Evolutionary conservation across 2,329 filamentous ascomycete species (phyloP).

Genomic region (Fragosphaeria purpurea): DNA sequence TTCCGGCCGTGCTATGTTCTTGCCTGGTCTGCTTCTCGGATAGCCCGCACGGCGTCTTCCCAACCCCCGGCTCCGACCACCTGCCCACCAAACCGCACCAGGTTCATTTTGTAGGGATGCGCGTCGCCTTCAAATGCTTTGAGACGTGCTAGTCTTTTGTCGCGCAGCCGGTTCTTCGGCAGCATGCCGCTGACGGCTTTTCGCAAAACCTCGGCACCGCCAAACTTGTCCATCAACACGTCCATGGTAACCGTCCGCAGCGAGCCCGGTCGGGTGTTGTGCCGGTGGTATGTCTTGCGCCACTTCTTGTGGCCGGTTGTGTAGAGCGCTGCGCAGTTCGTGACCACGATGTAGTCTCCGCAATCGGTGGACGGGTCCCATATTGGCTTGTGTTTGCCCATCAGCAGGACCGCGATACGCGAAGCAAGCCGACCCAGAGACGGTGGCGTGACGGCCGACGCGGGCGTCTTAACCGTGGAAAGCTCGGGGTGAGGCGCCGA

Average conservation of each 20-base stretch:
- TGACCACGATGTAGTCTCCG: slow-evolving; percentile 96
- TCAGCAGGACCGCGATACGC: slow-evolving; percentile 74
- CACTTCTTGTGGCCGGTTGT: slow-evolving; percentile 84
- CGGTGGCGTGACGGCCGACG: slow-evolving; percentile 49
- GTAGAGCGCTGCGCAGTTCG: slow-evolving; percentile 76
- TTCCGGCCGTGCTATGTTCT: slow-evolving; percentile 32
- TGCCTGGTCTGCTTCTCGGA: slow-evolving; percentile 38
- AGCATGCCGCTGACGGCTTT: slow-evolving; percentile 95
- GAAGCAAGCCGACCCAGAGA: slow-evolving; percentile 85
- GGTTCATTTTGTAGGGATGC: slow-evolving; percentile 86
- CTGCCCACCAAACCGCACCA: slow-evolving; percentile 61
- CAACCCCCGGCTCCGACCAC: slow-evolving; percentile 43
- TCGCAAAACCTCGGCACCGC: slow-evolving; percentile 80
- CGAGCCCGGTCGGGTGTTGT: slow-evolving; percentile 81
- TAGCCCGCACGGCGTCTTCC: slow-evolving; percentile 39
- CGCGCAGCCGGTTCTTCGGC: slow-evolving; percentile 88
- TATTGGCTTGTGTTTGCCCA: slow-evolving; percentile 99
- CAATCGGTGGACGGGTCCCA: slow-evolving; percentile 97
- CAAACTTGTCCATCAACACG: slow-evolving; percentile 84
- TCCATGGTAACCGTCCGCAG: slow-evolving; percentile 91
- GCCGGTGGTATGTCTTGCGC: slow-evolving; percentile 93
- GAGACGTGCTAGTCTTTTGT: slow-evolving; percentile 75
- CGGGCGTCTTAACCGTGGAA: slow-evolving; percentile 40
- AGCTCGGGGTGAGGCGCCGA: slow-evolving; percentile 54
- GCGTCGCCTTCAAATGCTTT: slow-evolving; percentile 92